These are phyloP conservation scores for Penicillium odoratum DNA, from an alignment of 495 filamentous ascomycete genomes.

Conservation along the genomic window DNA sequence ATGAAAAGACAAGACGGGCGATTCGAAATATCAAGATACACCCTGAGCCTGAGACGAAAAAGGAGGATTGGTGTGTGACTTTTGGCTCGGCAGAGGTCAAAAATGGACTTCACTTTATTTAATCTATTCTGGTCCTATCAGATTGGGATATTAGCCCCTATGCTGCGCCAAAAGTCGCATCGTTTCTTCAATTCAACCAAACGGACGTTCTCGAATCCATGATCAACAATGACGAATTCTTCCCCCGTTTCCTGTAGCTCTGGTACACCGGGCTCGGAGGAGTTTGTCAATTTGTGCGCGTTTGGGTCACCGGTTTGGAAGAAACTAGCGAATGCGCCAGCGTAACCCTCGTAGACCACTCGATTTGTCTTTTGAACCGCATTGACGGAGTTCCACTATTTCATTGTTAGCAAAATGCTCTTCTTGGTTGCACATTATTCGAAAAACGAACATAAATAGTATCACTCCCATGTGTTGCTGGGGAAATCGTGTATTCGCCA, in stretches of 20 bases:
- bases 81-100: background rate
- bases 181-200: constrained; percentile 41
- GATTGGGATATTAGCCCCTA: constrained; percentile 43
- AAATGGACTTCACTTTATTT: constrained; percentile 3
- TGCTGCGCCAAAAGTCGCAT: constrained; percentile 55
- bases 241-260: constrained; percentile 32
- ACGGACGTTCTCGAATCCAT: constrained; percentile 42
- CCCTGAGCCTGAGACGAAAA: background rate
- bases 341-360: constrained; percentile 55
- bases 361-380: constrained; percentile 52
- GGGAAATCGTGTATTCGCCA: constrained; percentile 59
- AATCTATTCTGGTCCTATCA: constrained; percentile 11
- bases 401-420: background rate
- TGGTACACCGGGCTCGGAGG: constrained; percentile 46
- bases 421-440: background rate
- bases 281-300: constrained; percentile 54
- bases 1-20: constrained; percentile 1
- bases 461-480: constrained; percentile 60
- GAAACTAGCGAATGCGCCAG: constrained; percentile 61
- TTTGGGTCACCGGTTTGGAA: constrained; percentile 61
- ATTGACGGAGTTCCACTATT: constrained; percentile 58
- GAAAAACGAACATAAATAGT: constrained; percentile 49
- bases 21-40: constrained; percentile 7
- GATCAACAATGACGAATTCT: constrained; percentile 51
- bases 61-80: background rate